Percentiles rank a stretch among this genome's conserved stretches.
phyloP scores from a whole-genome alignment of 163 green algal species.

The Scenedesmus sp. region DNA sequence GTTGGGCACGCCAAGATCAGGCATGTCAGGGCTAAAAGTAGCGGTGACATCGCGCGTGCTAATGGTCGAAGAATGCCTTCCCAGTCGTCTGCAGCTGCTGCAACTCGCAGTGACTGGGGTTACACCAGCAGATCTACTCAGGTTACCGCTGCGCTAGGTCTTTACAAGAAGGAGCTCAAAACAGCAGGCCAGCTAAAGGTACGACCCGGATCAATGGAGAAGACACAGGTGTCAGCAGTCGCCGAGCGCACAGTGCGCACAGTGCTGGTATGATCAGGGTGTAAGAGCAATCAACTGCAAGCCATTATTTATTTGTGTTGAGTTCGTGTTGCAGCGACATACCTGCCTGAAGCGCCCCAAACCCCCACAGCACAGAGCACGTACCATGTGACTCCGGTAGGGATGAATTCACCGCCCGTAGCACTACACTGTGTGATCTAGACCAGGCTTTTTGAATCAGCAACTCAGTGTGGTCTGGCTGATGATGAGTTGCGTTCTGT shows the following conservation, averaged over 20 bases:
- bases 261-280: no score
- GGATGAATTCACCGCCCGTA: no score
- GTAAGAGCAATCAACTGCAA: no score
- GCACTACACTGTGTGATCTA: no score
- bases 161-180: no score
- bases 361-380: neutral
- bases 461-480: no score
- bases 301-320: no score
- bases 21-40: neutral
- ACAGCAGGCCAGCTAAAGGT: neutral
- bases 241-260: neutral
- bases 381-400: neutral
- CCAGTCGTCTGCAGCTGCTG: neutral
- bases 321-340: no score
- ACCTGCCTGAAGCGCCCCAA: no score
- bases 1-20: neutral
- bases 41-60: neutral
- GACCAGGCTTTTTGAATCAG: no score
- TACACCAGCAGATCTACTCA: neutral
- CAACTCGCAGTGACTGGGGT: neutral
- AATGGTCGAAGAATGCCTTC: neutral
- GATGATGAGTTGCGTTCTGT: neutral
- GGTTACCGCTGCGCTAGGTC: neutral
- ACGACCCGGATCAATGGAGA: neutral
- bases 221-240: neutral